Base-by-base conservation (phyloP, 208 protist genomes). In the Phytomonas sp. region DNA sequence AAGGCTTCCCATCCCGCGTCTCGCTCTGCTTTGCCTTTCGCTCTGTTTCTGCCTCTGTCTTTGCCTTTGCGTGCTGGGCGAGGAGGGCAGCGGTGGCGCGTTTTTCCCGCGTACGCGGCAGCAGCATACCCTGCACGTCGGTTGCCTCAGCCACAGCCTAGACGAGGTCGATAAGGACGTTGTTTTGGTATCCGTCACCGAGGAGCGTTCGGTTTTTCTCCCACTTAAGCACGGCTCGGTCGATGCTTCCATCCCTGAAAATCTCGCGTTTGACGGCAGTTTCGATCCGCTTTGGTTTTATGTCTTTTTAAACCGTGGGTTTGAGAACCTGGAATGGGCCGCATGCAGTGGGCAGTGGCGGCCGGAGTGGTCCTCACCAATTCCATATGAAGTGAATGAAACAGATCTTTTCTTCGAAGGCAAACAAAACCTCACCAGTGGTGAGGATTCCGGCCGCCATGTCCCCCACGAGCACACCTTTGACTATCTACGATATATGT, bases 221-320 rank as follows among this genome's bases (percentile, higher is more conserved):
- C 40, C 40, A 23, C 13, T 51, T 51, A 51, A 51, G 13, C 40
- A 51, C 2, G 68, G 79, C 70, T 23, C 66, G 69, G 56, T 76
- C 67, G 43, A 64, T 62, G 7, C 53, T 15, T 2, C 62, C 61
- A 5, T 43, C 40, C 53, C 37, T 11, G 65, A 78, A n/a, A 63
- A 68, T 33, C 53, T 92, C 53, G 85, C 73, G 31, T 92, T 92
- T 65, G 79, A 87, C 68, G 80, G 85, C 29, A 79, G 85, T 60
- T 79, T 94, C 60, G 84, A 94, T 61, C 79, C 86, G 0, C 75
- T 91, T 46, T 94, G 88, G 88, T 89, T 88, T 62, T 84, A 85
- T 53, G 70, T 86, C 20, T 67, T 91, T 72, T 75, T 75, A 9
- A 76, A 82, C 2, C 79, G 82, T 3, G 79, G 75, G 2, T 88